Evolutionary conservation across 257 asterid species (phyloP).

Genomic region (Catharanthus roseus): DNA sequence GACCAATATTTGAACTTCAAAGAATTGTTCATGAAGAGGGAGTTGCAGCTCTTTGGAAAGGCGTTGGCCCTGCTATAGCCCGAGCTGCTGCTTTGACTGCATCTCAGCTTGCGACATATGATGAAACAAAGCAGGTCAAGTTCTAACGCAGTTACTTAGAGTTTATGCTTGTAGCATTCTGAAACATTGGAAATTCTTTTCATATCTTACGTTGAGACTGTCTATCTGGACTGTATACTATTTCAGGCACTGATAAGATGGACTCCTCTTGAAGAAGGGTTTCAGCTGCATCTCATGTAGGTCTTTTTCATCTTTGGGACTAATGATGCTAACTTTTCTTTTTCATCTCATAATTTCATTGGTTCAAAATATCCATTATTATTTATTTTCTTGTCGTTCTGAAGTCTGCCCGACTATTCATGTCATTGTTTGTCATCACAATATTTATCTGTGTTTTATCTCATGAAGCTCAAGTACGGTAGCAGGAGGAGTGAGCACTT

Average conservation of each 20-base stretch:
- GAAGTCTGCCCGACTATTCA: background rate
- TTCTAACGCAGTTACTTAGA: constrained; percentile 20
- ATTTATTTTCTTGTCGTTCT: background rate
- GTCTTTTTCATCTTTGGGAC: background rate
- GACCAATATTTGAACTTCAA: constrained; percentile 53
- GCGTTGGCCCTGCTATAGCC: constrained; percentile 91
- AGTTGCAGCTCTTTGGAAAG: constrained; percentile 82
- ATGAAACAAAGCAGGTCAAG: constrained; percentile 81
- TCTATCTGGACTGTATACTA: constrained; percentile 14
- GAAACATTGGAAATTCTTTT: background rate
- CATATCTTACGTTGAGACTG: background rate
- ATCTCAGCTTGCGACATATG: constrained; percentile 84
- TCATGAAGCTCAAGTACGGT: constrained; percentile 71
- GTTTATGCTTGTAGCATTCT: constrained; percentile 8
- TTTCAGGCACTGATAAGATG: constrained; percentile 63
- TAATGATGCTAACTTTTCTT: background rate
- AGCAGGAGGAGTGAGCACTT: constrained; percentile 80
- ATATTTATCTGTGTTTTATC: constrained; percentile 31
- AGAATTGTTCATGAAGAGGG: constrained; percentile 82
- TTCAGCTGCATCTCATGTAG: constrained; percentile 83
- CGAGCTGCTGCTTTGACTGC: constrained; percentile 94
- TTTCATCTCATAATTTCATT: background rate
- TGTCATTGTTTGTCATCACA: constrained; percentile 1
- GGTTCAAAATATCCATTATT: background rate
- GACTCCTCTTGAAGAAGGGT: constrained; percentile 89